Evolutionary conservation across 2,329 filamentous ascomycete species (phyloP).

Genomic region (Curvularia sp.): DNA sequence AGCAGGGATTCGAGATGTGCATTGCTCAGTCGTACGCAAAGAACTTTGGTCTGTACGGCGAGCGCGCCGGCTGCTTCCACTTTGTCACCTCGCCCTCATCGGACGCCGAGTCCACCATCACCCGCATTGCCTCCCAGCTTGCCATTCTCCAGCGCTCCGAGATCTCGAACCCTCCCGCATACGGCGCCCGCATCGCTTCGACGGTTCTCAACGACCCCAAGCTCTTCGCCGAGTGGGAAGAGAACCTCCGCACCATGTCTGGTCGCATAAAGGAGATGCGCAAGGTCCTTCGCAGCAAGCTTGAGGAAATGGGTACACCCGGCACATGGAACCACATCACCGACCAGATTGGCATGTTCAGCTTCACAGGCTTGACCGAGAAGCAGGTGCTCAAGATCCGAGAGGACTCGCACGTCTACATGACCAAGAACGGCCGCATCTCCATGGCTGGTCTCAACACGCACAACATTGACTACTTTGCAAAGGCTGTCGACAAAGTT

Average conservation of each 20-base stretch:
- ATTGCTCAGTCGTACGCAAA: conserved; percentile 63
- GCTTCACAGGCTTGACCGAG: conserved; percentile 82
- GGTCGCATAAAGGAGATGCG: conserved; percentile 95
- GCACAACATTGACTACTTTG: conserved; percentile 90
- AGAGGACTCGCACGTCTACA: conserved; percentile 78
- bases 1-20: conserved; percentile 78
- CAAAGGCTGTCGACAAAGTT: conserved; percentile 84
- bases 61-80: conserved; percentile 96
- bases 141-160: conserved; percentile 95
- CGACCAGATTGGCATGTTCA: conserved; percentile 99
- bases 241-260: conserved; percentile 90
- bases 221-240: conserved; percentile 91
- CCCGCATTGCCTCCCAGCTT: conserved; percentile 82
- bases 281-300: conserved; percentile 73
- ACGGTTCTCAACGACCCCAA: conserved; percentile 80
- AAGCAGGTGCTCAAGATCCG: conserved; percentile 74
- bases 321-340: conserved; percentile 97
- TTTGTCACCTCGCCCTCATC: conserved; percentile 77
- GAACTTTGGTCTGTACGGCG: conserved; percentile 84
- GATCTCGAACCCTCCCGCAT: conserved; percentile 95
- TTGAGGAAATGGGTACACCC: conserved; percentile 85
- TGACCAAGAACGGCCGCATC: conserved; percentile 97
- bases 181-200: conserved; percentile 88
- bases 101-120: conserved; percentile 67
- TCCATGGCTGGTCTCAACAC: conserved; percentile 98